phyloP scores from a whole-genome alignment of 305 asterid species.

The Fraxinus platypoda region DNA sequence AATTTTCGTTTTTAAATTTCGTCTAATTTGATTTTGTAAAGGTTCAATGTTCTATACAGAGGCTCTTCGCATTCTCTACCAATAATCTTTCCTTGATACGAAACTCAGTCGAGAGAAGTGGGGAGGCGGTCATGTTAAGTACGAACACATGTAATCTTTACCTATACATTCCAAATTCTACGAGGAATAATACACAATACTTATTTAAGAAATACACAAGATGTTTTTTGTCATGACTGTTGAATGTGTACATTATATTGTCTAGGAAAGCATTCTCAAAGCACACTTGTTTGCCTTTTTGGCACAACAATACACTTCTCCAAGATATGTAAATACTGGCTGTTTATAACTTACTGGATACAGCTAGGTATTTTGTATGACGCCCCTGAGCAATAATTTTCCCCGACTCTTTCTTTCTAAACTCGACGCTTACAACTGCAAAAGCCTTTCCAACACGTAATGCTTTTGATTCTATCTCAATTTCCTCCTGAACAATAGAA shows the following conservation, averaged over 20 bases:
- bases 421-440: slow-evolving; percentile 72
- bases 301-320: neutral
- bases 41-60: slow-evolving; percentile 10
- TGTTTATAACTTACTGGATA: slow-evolving; percentile 62
- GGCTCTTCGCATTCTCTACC: neutral
- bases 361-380: slow-evolving; percentile 69
- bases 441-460: slow-evolving; percentile 72
- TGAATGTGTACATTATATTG: neutral
- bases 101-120: neutral
- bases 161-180: neutral
- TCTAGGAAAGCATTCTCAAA: neutral
- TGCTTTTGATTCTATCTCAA: slow-evolving; percentile 75
- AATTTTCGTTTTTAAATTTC: neutral
- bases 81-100: neutral
- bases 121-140: neutral
- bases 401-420: slow-evolving; percentile 66
- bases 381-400: slow-evolving; percentile 84
- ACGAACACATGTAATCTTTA: neutral
- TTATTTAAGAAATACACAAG: neutral
- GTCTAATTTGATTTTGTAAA: slow-evolving; percentile 13
- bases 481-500: slow-evolving; percentile 60
- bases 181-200: neutral
- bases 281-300: neutral
- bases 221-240: neutral
- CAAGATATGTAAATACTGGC: neutral